Conservation (phyloP, 805 yeast genomes). For the Sugiyamaella floridensis region DNA sequence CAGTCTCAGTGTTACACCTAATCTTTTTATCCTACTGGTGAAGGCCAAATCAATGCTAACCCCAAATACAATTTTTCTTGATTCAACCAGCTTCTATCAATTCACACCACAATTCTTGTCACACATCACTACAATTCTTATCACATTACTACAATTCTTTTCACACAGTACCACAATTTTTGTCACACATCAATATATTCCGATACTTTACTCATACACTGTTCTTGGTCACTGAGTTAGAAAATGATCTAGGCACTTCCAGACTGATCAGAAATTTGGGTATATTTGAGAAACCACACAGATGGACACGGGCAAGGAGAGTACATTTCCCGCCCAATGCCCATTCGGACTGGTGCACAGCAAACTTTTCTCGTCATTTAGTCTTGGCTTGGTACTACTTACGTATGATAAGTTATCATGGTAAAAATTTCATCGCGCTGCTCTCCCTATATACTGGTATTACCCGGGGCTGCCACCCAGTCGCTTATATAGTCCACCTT, state of each 20-base stretch:
- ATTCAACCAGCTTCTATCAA: too few relatives aligned
- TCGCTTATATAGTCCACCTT: too few relatives aligned
- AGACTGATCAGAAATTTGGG: slow-evolving; percentile 18
- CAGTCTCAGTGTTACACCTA: too few relatives aligned
- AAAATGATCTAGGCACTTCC: background rate
- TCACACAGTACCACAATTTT: too few relatives aligned
- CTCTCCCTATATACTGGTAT: background rate
- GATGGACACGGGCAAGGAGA: slow-evolving; percentile 12
- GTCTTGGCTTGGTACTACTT: background rate
- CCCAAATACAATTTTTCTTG: too few relatives aligned
- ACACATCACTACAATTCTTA: too few relatives aligned
- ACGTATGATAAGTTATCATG: background rate
- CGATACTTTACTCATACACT: background rate
- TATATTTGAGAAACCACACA: slow-evolving; percentile 17
- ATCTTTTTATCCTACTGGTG: too few relatives aligned
- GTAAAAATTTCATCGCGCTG: background rate
- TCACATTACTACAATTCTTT: too few relatives aligned
- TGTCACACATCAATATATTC: too few relatives aligned
- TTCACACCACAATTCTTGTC: too few relatives aligned
- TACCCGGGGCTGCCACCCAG: background rate
- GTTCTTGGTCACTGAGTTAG: background rate
- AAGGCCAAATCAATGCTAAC: too few relatives aligned
- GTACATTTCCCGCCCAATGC: slow-evolving; percentile 12
- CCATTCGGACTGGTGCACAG: slow-evolving; percentile 34
- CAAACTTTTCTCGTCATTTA: slow-evolving; percentile 18